Evolutionary conservation across 371 early-diverging fungal species (phyloP).

Genomic region (Globomyces sp.): DNA sequence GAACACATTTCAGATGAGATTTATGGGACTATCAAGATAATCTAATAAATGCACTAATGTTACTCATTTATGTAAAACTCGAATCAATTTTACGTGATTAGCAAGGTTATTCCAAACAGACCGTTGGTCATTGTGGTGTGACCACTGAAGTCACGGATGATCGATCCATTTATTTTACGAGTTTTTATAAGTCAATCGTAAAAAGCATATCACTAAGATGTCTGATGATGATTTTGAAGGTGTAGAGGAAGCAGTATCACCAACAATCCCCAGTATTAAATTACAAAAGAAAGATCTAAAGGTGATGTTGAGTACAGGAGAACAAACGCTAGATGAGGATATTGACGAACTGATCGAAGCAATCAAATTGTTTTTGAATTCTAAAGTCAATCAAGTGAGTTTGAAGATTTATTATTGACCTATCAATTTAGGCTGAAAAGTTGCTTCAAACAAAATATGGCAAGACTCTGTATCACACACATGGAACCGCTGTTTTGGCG

Average conservation of each 20-base stretch:
- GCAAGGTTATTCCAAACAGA: too few species aligned
- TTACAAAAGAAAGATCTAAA: slow-evolving; percentile 23
- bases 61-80: too few species aligned
- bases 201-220: too few species aligned
- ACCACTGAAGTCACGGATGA: too few species aligned
- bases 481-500: slow-evolving; percentile 65
- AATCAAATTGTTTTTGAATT: slow-evolving; percentile 64
- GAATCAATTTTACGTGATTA: too few species aligned
- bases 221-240: slow-evolving; percentile 11
- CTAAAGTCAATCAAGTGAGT: slow-evolving; percentile 50
- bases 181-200: too few species aligned
- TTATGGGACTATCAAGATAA: too few species aligned
- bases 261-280: slow-evolving; percentile 7
- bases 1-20: too few species aligned
- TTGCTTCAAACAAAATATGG: slow-evolving; percentile 46
- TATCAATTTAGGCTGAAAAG: slow-evolving; percentile 44
- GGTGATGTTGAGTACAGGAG: slow-evolving; percentile 12
- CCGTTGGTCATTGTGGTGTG: too few species aligned
- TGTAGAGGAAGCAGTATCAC: neutral
- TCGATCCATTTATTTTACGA: too few species aligned
- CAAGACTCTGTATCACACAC: slow-evolving; percentile 60
- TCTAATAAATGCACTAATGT: too few species aligned
- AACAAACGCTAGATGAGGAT: slow-evolving; percentile 32
- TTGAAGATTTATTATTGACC: too few species aligned
- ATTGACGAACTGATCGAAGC: slow-evolving; percentile 54